Evolutionary conservation across 495 filamentous ascomycete species (phyloP).

Genomic region (Xylaria grammica): DNA sequence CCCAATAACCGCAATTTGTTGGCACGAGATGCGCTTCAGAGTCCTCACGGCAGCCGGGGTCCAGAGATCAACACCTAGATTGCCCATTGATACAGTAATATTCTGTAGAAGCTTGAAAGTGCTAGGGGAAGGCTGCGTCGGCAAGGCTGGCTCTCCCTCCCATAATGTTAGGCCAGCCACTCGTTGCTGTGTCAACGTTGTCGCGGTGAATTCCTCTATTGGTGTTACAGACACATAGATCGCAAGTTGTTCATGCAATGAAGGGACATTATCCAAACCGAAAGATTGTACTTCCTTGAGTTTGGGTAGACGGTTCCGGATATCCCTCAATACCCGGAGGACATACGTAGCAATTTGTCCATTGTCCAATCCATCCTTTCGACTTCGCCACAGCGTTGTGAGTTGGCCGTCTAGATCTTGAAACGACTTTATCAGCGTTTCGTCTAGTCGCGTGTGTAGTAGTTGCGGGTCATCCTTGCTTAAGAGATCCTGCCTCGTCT

Average conservation of each 20-base stretch:
- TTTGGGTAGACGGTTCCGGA: conserved; percentile 68
- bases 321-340: conserved; percentile 75
- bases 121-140: conserved; percentile 79
- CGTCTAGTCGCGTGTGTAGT: conserved; percentile 64
- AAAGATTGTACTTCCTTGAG: conserved; percentile 49
- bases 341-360: conserved; percentile 70
- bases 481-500: conserved; percentile 66
- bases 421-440: conserved; percentile 64
- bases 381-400: conserved; percentile 47
- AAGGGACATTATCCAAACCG: conserved; percentile 56
- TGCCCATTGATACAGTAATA: conserved; percentile 69
- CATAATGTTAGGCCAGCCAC: conserved; percentile 66
- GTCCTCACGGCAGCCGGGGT: conserved; percentile 67
- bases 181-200: conserved; percentile 43
- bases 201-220: conserved; percentile 47
- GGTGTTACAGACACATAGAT: conserved; percentile 39
- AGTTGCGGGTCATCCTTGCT: conserved; percentile 73
- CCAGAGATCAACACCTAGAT: conserved; percentile 81
- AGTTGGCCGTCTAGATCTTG: conserved; percentile 63
- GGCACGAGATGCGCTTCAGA: conserved; percentile 63
- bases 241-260: conserved; percentile 63
- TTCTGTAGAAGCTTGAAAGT: conserved; percentile 76
- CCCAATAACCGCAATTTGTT: conserved; percentile 51
- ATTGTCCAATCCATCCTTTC: conserved; percentile 47
- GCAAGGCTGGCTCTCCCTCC: conserved; percentile 78